A percentile compares a stretch with the other conserved stretches of the same genome.
These are phyloP conservation scores for Colletotrichum abscissum DNA, from an alignment of 2,329 filamentous ascomycete genomes.

Conservation along the genomic window DNA sequence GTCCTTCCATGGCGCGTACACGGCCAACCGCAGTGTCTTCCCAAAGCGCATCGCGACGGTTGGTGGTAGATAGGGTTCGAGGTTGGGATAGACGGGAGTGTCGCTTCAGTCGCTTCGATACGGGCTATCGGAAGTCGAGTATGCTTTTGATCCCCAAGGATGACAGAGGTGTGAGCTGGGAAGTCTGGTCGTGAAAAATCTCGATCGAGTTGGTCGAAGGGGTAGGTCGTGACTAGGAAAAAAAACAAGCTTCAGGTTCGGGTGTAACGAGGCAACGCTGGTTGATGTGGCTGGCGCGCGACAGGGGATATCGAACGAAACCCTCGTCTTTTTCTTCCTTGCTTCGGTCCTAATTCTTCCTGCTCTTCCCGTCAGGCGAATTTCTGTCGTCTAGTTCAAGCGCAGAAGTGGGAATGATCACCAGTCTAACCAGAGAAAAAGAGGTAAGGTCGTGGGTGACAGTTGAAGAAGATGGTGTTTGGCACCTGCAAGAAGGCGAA, in stretches of 20 bases:
- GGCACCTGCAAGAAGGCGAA: not conserved
- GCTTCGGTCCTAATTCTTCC: not conserved
- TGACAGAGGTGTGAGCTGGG: not conserved
- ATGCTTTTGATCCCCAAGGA: not conserved
- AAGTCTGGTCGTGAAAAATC: slow-evolving; percentile 1
- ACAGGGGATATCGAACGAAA: not conserved
- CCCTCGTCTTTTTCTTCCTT: not conserved
- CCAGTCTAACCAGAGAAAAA: too few relatives aligned
- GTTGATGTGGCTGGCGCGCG: not conserved
- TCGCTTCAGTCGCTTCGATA: not conserved
- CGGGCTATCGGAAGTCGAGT: not conserved
- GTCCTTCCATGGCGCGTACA: slow-evolving; percentile 90
- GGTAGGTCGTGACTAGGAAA: not conserved
- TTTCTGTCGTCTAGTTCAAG: not conserved
- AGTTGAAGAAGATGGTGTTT: not conserved
- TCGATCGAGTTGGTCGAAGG: slow-evolving; percentile 5
- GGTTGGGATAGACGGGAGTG: not conserved
- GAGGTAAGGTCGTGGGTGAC: not conserved
- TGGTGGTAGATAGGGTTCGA: not conserved
- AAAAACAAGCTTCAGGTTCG: slow-evolving; percentile 33
- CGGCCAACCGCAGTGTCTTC: slow-evolving; percentile 81
- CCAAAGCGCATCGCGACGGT: slow-evolving; percentile 84
- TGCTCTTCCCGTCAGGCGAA: not conserved
- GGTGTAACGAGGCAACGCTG: slow-evolving; percentile 15
- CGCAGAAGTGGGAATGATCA: not conserved